A percentile compares a stretch with the other conserved stretches of the same genome.
These are phyloP conservation scores for Wickerhamiella parazyma DNA, from an alignment of 805 yeast genomes.

Conservation along the genomic window DNA sequence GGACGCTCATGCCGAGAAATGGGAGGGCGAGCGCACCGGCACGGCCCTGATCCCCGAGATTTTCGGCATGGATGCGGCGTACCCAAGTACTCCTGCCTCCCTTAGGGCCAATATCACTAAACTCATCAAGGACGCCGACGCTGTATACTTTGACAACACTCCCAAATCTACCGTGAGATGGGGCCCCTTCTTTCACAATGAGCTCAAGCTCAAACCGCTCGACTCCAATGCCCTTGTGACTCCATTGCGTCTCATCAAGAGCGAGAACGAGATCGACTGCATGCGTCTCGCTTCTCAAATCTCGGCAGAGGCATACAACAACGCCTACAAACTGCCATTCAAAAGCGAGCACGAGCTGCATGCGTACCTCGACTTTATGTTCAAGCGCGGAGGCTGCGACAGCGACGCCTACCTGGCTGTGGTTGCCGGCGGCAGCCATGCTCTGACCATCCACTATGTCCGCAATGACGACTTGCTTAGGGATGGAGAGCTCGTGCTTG, in stretches of 20 bases:
- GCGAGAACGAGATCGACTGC: conserved; percentile 57
- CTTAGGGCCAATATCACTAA: conserved; percentile 12
- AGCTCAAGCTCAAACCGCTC: conserved; percentile 12
- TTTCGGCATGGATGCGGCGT: conserved; percentile 76
- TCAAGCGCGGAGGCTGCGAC: conserved; percentile 80
- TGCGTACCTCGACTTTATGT: conserved; percentile 68
- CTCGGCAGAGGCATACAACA: conserved; percentile 71
- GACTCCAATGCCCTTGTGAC: conserved; percentile 17
- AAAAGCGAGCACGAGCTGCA: conserved; percentile 65
- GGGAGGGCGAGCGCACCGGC: conserved; percentile 95
- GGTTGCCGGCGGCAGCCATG: conserved; percentile 85
- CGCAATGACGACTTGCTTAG: conserved; percentile 73
- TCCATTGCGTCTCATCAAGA: conserved; percentile 47
- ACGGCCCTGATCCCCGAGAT: conserved; percentile 64
- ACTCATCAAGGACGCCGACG: conserved; percentile 12
- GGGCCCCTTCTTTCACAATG: conserved; percentile 17
- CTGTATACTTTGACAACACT: conserved; percentile 18
- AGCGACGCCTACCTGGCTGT: conserved; percentile 87
- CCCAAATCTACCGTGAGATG: conserved; percentile 17
- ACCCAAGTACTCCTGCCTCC: conserved; percentile 24
- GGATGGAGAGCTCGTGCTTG: conserved; percentile 69
- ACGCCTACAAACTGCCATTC: conserved; percentile 52
- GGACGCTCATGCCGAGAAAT: conserved; percentile 62
- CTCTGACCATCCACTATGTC: conserved; percentile 86
- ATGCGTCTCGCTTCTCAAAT: conserved; percentile 76